phyloP scores from a whole-genome alignment of 768 basidiomycete genomes.

The Coprinellus aureogranulatus region DNA sequence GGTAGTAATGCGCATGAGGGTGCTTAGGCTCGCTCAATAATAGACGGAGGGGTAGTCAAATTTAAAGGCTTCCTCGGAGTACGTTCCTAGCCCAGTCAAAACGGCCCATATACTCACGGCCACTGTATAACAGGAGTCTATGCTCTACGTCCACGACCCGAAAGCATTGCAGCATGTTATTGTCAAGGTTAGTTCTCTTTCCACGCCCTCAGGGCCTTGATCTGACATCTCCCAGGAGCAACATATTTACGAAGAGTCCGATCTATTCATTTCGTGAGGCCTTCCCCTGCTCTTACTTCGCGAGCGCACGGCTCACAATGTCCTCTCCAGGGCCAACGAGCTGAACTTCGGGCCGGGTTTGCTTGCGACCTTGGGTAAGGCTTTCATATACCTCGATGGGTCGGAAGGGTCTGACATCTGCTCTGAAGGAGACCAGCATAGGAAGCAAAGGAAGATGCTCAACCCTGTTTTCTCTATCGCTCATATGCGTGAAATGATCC shows the following conservation, averaged over 20 bases:
- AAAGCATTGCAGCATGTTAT: slow-evolving; percentile 43
- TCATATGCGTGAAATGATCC: slow-evolving; percentile 39
- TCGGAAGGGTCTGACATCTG: background rate
- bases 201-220: background rate
- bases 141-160: slow-evolving; percentile 31
- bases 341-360: slow-evolving; percentile 18
- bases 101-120: background rate
- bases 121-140: background rate
- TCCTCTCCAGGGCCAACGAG: background rate
- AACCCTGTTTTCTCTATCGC: slow-evolving; percentile 43
- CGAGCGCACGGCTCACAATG: background rate
- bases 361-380: slow-evolving; percentile 15
- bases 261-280: slow-evolving; percentile 21
- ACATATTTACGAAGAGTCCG: slow-evolving; percentile 27
- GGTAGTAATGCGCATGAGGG: background rate
- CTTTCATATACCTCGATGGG: background rate
- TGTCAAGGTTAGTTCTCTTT: slow-evolving; percentile 30
- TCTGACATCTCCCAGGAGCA: slow-evolving; percentile 26
- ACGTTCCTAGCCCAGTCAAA: too few relatives aligned
- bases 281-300: background rate
- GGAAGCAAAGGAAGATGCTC: slow-evolving; percentile 42
- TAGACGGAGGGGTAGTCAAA: slow-evolving; percentile 7
- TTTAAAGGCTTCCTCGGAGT: slow-evolving; percentile 1
- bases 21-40: background rate
- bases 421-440: slow-evolving; percentile 37